Evolutionary conservation across 768 basidiomycete genomes (phyloP).

Genomic region (Tricholoma matsutake): DNA sequence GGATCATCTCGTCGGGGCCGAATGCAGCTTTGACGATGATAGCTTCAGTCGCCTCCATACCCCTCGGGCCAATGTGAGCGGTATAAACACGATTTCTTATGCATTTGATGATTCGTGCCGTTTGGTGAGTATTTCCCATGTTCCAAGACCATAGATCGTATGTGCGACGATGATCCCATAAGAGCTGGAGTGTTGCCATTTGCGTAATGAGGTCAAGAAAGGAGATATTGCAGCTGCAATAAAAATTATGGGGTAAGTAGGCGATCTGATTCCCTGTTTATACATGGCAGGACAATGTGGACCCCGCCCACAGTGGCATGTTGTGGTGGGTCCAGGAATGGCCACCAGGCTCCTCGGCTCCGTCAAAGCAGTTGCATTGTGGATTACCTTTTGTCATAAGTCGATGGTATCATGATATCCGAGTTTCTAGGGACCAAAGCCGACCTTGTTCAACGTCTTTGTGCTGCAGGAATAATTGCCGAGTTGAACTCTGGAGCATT

Average conservation of each 20-base stretch:
- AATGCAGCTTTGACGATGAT: slow-evolving; percentile 35
- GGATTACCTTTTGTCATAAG: background rate
- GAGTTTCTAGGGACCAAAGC: background rate
- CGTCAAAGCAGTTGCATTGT: slow-evolving; percentile 1
- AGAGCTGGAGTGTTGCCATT: slow-evolving; percentile 28
- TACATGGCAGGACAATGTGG: slow-evolving; percentile 7
- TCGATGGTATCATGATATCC: background rate
- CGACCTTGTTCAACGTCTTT: background rate
- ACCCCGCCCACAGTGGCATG: background rate
- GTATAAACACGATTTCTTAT: slow-evolving; percentile 19
- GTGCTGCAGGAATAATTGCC: background rate
- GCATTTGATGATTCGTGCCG: slow-evolving; percentile 19
- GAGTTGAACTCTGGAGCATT: background rate
- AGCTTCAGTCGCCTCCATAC: slow-evolving; percentile 12
- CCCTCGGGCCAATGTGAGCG: slow-evolving; percentile 20
- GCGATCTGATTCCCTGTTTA: background rate
- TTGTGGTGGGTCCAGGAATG: background rate
- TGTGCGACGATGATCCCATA: slow-evolving; percentile 16
- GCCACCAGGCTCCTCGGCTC: background rate
- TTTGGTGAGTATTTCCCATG: slow-evolving; percentile 15
- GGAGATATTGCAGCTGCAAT: background rate
- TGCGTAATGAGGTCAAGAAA: slow-evolving; percentile 3
- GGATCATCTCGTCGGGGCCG: slow-evolving; percentile 20
- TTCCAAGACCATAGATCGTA: slow-evolving; percentile 29
- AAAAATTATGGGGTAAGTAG: background rate